Conservation (phyloP, 129 eudicot species). For the Artemisia argyi region DNA sequence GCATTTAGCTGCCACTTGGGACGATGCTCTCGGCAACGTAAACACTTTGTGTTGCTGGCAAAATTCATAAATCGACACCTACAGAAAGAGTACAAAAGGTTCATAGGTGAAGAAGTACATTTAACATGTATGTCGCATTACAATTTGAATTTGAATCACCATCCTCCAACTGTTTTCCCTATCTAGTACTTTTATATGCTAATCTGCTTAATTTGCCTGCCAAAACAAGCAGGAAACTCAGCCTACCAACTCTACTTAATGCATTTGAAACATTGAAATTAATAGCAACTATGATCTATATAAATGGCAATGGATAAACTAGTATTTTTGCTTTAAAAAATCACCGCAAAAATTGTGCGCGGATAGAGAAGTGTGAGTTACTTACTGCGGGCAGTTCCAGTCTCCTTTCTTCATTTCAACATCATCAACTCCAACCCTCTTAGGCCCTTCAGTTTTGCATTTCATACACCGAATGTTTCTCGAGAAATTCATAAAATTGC, state of each 20-base stretch:
- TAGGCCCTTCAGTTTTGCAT: constrained; percentile 65
- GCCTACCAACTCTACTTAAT: not conserved
- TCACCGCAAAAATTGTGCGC: not conserved
- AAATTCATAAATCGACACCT: constrained; percentile 86
- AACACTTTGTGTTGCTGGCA: constrained; percentile 73
- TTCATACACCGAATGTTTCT: constrained; percentile 63
- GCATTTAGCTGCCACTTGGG: constrained; percentile 58
- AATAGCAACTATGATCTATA: not conserved
- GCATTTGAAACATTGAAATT: not conserved
- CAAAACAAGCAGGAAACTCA: constrained; percentile 1
- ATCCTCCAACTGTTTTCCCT: not conserved
- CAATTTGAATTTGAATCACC: not conserved
- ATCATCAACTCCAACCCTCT: constrained; percentile 31
- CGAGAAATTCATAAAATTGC: constrained; percentile 80
- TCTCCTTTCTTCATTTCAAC: constrained; percentile 86
- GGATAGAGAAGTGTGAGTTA: not conserved
- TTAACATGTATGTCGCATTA: not conserved
- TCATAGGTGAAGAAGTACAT: not conserved
- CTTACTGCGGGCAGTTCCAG: constrained; percentile 92
- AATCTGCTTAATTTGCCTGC: not conserved
- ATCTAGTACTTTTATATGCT: not conserved
- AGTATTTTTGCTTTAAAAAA: not conserved
- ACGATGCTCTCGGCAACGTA: constrained; percentile 67
- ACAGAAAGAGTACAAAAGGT: constrained; percentile 7
- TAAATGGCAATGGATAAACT: not conserved